Evolutionary conservation across 2,329 filamentous ascomycete species (phyloP), one percentile per base, ranked within the genome.

Genomic region (Ploettnerulaceae sp.): DNA sequence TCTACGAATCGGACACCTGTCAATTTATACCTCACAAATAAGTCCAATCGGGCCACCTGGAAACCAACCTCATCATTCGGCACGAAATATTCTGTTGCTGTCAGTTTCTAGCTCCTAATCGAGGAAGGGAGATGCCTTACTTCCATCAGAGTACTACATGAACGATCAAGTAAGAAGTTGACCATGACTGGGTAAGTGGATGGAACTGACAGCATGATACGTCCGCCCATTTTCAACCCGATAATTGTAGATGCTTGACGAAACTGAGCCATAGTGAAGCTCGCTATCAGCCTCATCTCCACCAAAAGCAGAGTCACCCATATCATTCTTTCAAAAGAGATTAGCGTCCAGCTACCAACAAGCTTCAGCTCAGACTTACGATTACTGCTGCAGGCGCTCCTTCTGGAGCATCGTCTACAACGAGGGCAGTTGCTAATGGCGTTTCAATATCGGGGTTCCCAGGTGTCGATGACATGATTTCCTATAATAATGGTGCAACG

Each of bases 1-100:
- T 39, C 5, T 28, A 38, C 7, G 3, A 25, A 14, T 11, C n/a
- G 64, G 64, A 11, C 36, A 7, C 25, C 2, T 70, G 47, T 67
- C 67, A 53, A 29, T 52, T 45, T 48, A 45, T 41, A 37, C 48
- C 49, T 46, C 36, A 37, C 49, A 48, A 28, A 11, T 20, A 6
- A 7, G 9, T 29, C 20, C 21, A 32, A 14, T 20, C 8, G 12
- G 25, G 5, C 33, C 15, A 36, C 29, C 28, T 21, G 15, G n/a
- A 31, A 20, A 40, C 46, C 17, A 24, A 50, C 44, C 53, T 55
- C 51, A 28, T 55, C 51, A 31, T 56, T 52, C n/a, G 51, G 51
- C 7, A 56, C 14, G 8, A 52, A 34, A 45, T 54, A 54, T 42
- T 51, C 50, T 50, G 17, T 15, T 21, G 21, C 5, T 11, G 33